Evolutionary conservation across 768 basidiomycete species (phyloP).

Genomic region (Sarcomyxa edulis): DNA sequence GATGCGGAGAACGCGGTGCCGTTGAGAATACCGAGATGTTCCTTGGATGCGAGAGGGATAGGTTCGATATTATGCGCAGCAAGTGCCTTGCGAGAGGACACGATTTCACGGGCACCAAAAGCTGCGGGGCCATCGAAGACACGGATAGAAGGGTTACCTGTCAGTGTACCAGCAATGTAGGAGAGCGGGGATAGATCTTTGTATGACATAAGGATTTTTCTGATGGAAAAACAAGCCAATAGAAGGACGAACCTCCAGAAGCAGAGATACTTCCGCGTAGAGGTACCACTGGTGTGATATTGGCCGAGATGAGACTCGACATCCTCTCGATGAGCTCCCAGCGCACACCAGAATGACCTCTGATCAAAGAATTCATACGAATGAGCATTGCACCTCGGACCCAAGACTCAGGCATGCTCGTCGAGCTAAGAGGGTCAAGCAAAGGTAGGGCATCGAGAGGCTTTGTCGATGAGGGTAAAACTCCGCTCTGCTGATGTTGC

Average conservation of each 20-base stretch:
- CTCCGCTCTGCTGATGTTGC: conserved; percentile 70
- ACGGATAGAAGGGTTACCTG: conserved; percentile 61
- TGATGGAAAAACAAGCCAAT: conserved; percentile 4
- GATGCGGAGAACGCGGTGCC: conserved; percentile 76
- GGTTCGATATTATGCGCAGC: conserved; percentile 49
- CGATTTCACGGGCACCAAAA: conserved; percentile 44
- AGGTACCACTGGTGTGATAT: conserved; percentile 74
- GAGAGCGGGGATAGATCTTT: conserved; percentile 39
- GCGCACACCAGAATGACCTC: conserved; percentile 76
- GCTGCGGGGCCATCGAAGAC: conserved; percentile 52
- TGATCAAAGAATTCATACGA: conserved; percentile 77
- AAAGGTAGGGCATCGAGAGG: conserved; percentile 52
- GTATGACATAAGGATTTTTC: neutral
- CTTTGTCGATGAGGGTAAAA: conserved; percentile 52
- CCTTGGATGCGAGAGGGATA: conserved; percentile 57
- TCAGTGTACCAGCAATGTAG: conserved; percentile 65
- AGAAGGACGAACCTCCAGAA: conserved; percentile 51
- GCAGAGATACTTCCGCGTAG: conserved; percentile 75
- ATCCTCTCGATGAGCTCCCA: conserved; percentile 75
- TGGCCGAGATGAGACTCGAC: conserved; percentile 51
- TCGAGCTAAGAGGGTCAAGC: conserved; percentile 58
- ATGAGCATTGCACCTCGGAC: conserved; percentile 78
- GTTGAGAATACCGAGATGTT: conserved; percentile 67
- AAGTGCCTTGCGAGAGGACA: conserved; percentile 48
- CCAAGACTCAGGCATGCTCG: conserved; percentile 83